Conservation (phyloP, 2,329 filamentous ascomycete genomes). For the Plectosphaerella sp. region DNA sequence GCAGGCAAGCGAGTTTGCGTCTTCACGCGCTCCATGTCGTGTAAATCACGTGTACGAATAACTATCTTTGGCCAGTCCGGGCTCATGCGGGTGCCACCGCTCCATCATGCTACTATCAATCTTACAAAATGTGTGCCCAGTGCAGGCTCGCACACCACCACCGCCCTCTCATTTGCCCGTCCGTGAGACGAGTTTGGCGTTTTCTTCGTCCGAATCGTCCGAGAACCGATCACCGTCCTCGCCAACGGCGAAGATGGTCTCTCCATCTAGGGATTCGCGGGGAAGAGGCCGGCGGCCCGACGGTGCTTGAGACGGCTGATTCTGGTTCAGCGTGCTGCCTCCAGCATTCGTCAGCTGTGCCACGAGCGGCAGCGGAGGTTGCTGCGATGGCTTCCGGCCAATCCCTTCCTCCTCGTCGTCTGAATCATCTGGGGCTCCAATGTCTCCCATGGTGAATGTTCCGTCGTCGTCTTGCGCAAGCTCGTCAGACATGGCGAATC, state of each 20-base stretch:
- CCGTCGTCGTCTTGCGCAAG: conserved; percentile 97
- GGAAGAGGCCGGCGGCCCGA: conserved; percentile 30
- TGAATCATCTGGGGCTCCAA: conserved; percentile 68
- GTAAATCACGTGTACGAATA: background rate
- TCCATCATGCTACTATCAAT: background rate
- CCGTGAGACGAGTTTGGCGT: conserved; percentile 47
- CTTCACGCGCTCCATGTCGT: too few species aligned
- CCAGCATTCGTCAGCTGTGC: conserved; percentile 1
- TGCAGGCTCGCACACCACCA: background rate
- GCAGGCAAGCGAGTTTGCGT: background rate
- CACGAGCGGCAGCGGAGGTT: background rate
- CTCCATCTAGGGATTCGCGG: conserved; percentile 66
- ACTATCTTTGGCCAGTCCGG: background rate
- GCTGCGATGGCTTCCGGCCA: conserved; percentile 26
- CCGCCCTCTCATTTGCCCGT: background rate
- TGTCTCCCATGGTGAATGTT: conserved; percentile 87
- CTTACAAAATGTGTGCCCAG: background rate
- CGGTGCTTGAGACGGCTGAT: conserved; percentile 9
- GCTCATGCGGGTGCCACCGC: background rate
- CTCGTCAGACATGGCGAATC: conserved; percentile 99
- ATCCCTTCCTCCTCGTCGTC: conserved; percentile 54
- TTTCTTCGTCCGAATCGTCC: conserved; percentile 63
- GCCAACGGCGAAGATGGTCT: conserved; percentile 93
- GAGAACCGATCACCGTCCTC: conserved; percentile 81
- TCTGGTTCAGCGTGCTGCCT: conserved; percentile 6